Evolutionary conservation across 2,329 filamentous ascomycete genomes (phyloP), one percentile per base, ranked within the genome.

Genomic region (Apiospora koreana): DNA sequence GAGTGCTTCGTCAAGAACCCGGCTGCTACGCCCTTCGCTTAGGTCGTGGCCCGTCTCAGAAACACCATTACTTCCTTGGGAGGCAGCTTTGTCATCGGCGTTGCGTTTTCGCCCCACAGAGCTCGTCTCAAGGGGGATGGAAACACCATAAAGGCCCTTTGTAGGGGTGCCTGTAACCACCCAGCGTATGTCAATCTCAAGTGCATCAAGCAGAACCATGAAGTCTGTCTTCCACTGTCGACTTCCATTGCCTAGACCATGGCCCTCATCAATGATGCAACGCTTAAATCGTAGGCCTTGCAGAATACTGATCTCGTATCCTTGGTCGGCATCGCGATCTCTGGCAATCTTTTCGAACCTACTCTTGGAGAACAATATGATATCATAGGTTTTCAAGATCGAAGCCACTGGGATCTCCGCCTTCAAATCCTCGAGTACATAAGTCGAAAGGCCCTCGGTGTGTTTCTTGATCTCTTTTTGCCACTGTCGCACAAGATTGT

Each of bases 221-320:
- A 90, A 76, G 50, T 87, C 84, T 62, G 89, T 94, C 74, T 85
- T 89, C 68, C 83, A 84, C 12, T 83, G 71, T 28, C 81, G 79
- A 2, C 67, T 64, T 0, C 88, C 88, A 46, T 93, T 92, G 0
- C 94, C 93, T 71, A 97, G 91, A 71, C 88, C 92, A 78, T 98
- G 94, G 0, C 95, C 95, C 84, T 98, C 95, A 73, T 98, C 95
- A 23, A 97, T 92, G 64, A 98, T 95, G 65, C 97, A 91, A 1
- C 95, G 88, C 75, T 97, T 91, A 87, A 95, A 97, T 75, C 94
- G 94, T 3, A 98, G 80, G 9, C 88, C 81, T 48, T 89, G 89
- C 23, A 98, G 80, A 0, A 92, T 88, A 75, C 83, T 77, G 71
- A 79, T 65, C 75, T 82, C 69, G 31, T 62, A 62, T 14, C 54